These are phyloP conservation scores for Lentinula detonsa DNA, from an alignment of 768 basidiomycete genomes.

Conservation along the genomic window DNA sequence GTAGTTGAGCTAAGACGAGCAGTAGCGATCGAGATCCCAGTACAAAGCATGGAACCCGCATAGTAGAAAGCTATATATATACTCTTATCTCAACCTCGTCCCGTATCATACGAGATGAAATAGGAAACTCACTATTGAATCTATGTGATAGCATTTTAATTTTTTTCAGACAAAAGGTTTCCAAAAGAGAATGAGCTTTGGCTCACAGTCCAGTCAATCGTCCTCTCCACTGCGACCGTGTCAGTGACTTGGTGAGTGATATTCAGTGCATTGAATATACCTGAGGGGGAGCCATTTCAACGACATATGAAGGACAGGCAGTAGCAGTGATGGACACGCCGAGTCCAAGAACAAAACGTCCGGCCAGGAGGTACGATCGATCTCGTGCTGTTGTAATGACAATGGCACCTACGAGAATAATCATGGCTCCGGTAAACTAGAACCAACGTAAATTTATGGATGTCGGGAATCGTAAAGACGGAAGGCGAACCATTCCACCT, in stretches of 20 bases:
- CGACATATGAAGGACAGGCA: constrained; percentile 40
- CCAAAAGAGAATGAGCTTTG: constrained; percentile 11
- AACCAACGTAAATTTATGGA: too few relatives aligned
- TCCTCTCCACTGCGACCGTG: constrained; percentile 36
- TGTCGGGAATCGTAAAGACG: too few relatives aligned
- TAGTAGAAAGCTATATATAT: constrained; percentile 34
- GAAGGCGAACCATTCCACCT: constrained; percentile 32
- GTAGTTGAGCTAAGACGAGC: constrained; percentile 25
- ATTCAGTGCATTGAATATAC: constrained; percentile 10
- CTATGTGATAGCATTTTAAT: constrained; percentile 11
- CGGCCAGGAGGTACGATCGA: constrained; percentile 42
- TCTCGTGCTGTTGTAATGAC: constrained; percentile 39
- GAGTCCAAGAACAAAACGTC: constrained; percentile 48
- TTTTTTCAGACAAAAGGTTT: constrained; percentile 11
- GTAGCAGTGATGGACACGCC: constrained; percentile 43
- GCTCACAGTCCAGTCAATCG: constrained; percentile 44
- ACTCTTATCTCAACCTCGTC: background rate
- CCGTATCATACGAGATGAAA: background rate
- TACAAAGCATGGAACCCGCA: constrained; percentile 36
- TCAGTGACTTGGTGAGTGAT: background rate
- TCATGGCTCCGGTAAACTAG: constrained; percentile 32
- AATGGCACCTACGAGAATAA: constrained; percentile 39
- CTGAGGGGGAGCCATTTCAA: constrained; percentile 56
- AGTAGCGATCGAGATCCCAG: constrained; percentile 38
- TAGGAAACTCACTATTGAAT: constrained; percentile 12